A percentile compares a stretch with the other conserved stretches of the same genome.
Evolutionary conservation across 176 grass and related monocot genomes (phyloP).

Genomic region (Oryza australiensis): DNA sequence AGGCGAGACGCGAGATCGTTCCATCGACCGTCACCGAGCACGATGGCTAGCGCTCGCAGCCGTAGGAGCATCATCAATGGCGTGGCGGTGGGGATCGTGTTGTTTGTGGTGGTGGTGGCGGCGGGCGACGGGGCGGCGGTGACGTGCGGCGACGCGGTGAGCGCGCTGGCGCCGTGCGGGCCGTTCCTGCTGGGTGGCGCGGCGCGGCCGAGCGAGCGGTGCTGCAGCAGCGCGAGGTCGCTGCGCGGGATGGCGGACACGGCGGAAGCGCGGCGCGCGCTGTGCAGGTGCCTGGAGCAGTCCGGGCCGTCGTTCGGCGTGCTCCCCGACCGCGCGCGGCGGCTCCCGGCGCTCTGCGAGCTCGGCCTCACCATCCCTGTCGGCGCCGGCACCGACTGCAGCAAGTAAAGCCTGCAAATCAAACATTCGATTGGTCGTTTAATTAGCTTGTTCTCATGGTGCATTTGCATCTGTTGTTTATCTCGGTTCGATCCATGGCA

Average conservation of each 20-base stretch:
- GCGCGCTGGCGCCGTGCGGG: conserved; percentile 46
- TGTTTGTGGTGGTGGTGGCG: not conserved
- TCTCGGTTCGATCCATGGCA: not conserved
- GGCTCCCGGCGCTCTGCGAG: conserved; percentile 49
- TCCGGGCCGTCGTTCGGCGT: conserved; percentile 59
- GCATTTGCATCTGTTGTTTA: not conserved
- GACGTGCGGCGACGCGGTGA: conserved; percentile 49
- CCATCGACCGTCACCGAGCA: too few species aligned
- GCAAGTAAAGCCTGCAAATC: too few species aligned
- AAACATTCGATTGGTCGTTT: too few species aligned
- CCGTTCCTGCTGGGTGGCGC: conserved; percentile 39
- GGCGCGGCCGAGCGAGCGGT: conserved; percentile 29
- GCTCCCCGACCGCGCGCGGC: conserved; percentile 41
- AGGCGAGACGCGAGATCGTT: too few species aligned
- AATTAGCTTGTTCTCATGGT: not conserved
- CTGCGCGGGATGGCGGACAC: conserved; percentile 43
- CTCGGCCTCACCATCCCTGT: conserved; percentile 50
- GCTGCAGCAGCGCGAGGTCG: conserved; percentile 48
- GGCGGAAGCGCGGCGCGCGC: conserved; percentile 31
- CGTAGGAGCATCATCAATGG: not conserved
- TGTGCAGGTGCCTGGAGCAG: conserved; percentile 61
- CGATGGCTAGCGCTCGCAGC: not conserved
- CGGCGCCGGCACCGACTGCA: conserved; percentile 40
- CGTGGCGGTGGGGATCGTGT: not conserved
- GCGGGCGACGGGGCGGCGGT: not conserved